phyloP scores from a whole-genome alignment of 257 asterid genomes.

The Henckelia pumila region DNA sequence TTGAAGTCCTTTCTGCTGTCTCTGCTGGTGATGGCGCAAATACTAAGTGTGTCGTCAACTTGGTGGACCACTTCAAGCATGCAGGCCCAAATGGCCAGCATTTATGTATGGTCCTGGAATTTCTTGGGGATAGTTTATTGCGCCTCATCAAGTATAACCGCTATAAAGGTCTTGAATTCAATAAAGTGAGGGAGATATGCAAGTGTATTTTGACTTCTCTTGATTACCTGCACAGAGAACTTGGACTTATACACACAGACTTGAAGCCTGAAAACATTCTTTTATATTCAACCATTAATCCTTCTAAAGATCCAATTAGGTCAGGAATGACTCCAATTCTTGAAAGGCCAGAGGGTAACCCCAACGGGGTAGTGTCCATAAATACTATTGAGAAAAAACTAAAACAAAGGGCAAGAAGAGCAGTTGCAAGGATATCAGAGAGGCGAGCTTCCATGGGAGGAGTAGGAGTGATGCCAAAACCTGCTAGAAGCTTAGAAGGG shows the following conservation, averaged over 20 bases:
- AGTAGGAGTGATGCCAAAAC: slow-evolving; percentile 48
- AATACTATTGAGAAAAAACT: slow-evolving; percentile 77
- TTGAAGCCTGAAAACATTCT: slow-evolving; percentile 95
- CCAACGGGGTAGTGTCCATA: slow-evolving; percentile 55
- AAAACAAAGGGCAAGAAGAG: slow-evolving; percentile 91
- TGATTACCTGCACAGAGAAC: slow-evolving; percentile 79
- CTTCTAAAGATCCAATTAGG: slow-evolving; percentile 82
- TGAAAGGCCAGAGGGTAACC: slow-evolving; percentile 73
- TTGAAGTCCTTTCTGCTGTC: slow-evolving; percentile 75
- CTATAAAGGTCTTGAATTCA: slow-evolving; percentile 75
- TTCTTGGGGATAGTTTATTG: slow-evolving; percentile 92
- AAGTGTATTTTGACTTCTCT: slow-evolving; percentile 84
- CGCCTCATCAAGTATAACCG: slow-evolving; percentile 70
- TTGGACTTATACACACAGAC: slow-evolving; percentile 85
- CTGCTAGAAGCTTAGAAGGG: slow-evolving; percentile 74
- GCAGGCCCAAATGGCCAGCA: slow-evolving; percentile 98
- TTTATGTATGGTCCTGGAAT: slow-evolving; percentile 92
- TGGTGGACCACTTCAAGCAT: slow-evolving; percentile 88
- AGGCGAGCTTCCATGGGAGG: slow-evolving; percentile 73
- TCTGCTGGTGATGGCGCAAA: slow-evolving; percentile 73
- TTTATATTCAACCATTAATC: slow-evolving; percentile 69
- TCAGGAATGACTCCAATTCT: slow-evolving; percentile 75
- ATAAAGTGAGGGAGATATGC: slow-evolving; percentile 86
- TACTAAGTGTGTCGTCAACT: slow-evolving; percentile 59
- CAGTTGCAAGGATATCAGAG: slow-evolving; percentile 84